Base-by-base conservation (phyloP, 345 rosid species). In the Angophora floribunda region DNA sequence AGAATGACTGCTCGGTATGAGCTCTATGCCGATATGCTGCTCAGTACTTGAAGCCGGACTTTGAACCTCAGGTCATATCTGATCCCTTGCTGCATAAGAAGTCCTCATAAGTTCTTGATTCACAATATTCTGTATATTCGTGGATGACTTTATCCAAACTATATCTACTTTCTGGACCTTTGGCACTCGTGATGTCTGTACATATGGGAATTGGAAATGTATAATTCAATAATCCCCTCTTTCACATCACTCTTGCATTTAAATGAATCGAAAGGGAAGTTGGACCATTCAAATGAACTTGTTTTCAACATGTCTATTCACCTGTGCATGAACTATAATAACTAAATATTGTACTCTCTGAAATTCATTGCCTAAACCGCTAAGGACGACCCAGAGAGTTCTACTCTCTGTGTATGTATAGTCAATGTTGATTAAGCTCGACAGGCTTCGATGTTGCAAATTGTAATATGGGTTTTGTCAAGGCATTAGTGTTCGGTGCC, bases 1-100 rank as follows among this genome's bases (percentile, higher is more conserved):
- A 90, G 95, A 85, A 95, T 95, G 99, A 96, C 97, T 90, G 95
- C 99, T 19, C 93, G 98, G 51, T 98, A 98, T 2, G 97, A 96
- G 70, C 61, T 94, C 45, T 96, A 97, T 87, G 95, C 95, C 1
- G 95, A 95, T 85, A 50, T 95, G 88, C 93, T 19, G 91, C 89
- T 15, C 87, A 52, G 45, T 98, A 98, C 70, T 44, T 94, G 89
- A 95, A 93, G 90, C 97, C 97, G 17, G 96, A 95, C 82, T 98
- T 94, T 70, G 93, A 94, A 89, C 96, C 98, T 78, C 97, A 95
- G 90, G 94, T 97, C 89, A 89, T 97, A 57, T 91, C 96, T 47
- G 99, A 98, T 88, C 98, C 98, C 79, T 89, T 93, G 90, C 92
- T 96, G 52, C 96, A 95, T 61, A 97, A 92, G 93, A 94, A 88